Evolutionary conservation across 495 filamentous ascomycete species (phyloP), one percentile per base, ranked within the genome.

Genomic region (Staphylotrichum tortipilum): DNA sequence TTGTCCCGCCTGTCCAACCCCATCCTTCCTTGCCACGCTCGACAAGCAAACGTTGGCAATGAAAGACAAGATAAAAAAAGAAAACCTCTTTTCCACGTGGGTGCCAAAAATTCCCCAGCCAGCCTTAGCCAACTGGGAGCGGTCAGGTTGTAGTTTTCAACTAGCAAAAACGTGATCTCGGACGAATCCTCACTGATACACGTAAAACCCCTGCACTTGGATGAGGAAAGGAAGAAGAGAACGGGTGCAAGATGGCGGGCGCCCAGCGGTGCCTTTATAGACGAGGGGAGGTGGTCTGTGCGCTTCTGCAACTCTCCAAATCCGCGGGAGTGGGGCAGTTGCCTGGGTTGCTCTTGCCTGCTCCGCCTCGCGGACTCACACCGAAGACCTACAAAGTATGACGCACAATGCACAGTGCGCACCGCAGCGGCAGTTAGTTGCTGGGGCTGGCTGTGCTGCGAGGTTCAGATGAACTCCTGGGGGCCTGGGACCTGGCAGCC

Each of bases 101-200:
- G n/a, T 60, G 40, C 56, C 61, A 64, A 62, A 64, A 64, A 62
- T 64, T 64, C 61, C 61, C 58, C 43, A 59, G 52, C 56, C 53
- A 54, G 55, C 44, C 50, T 22, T 36, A 44, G 53, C 58, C 61
- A 56, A 57, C 50, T 52, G 38, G 49, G 68, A 75, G 69, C 63
- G 62, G 71, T 74, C 72, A 73, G 59, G 60, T 57, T 75, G 63
- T 75, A 76, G 71, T 76, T 75, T 76, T 75, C 73, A 75, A 74
- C 71, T 72, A 75, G 73, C 73, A 76, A 75, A 76, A 74, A 75
- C 63, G 61, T 65, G 70, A 68, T 66, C 73, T 75, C 72, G 66
- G 73, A 75, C 68, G 69, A 68, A 72, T 73, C 73, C 68, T 76
- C 73, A 76, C 68, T 74, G 71, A 67, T 67, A 66, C 70, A 64